Conservation (phyloP, 306 rosid species). For the Cicer cuneatum region DNA sequence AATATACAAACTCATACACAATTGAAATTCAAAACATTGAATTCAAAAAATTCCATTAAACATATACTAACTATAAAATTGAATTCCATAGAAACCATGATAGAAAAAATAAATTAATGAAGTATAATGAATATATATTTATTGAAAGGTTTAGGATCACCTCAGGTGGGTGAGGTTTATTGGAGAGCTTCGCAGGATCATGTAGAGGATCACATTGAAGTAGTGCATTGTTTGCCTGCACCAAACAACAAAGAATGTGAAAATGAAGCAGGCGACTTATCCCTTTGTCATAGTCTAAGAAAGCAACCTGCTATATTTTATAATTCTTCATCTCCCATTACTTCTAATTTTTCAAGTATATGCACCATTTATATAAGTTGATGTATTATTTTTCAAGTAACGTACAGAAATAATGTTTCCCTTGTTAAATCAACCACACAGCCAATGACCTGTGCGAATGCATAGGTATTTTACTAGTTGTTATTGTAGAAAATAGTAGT, state of each 20-base stretch:
- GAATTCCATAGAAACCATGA: constrained; percentile 14
- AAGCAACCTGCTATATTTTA: constrained; percentile 1
- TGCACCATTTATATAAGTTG: too few species aligned
- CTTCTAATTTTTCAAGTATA: too few species aligned
- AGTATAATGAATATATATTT: not conserved
- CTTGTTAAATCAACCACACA: too few species aligned
- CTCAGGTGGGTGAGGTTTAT: constrained; percentile 34
- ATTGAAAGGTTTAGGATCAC: constrained; percentile 41
- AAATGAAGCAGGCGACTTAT: constrained; percentile 30
- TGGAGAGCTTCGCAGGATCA: constrained; percentile 22
- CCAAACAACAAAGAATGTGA: constrained; percentile 37
- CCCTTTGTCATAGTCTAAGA: constrained; percentile 36
- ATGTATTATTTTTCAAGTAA: too few species aligned
- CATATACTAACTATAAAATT: constrained; percentile 15
- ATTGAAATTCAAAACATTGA: not conserved
- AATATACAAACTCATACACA: constrained; percentile 26
- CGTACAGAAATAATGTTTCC: too few species aligned
- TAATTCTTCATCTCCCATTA: too few species aligned
- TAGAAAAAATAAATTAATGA: not conserved
- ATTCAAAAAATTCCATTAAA: constrained; percentile 28
- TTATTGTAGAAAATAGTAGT: too few species aligned
- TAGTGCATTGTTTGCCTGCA: constrained; percentile 34
- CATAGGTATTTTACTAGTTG: too few species aligned
- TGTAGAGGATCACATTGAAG: constrained; percentile 38
- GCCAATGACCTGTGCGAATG: too few species aligned